These are phyloP conservation scores for Lecanicillium sp. DNA, from an alignment of 2,329 filamentous ascomycete genomes.

Conservation along the genomic window DNA sequence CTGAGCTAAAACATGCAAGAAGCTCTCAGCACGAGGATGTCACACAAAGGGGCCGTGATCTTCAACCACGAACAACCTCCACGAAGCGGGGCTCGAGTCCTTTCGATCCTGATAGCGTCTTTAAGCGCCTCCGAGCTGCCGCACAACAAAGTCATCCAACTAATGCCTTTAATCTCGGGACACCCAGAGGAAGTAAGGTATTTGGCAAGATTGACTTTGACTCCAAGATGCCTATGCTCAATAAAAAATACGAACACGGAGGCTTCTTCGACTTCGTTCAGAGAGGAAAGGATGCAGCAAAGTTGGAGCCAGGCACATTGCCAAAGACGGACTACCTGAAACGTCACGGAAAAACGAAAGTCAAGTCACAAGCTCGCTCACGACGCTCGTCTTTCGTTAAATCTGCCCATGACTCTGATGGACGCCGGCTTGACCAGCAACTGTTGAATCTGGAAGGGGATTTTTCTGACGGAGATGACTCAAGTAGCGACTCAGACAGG, in stretches of 20 bases:
- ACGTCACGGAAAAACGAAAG: constrained; percentile 39
- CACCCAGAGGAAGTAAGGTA: constrained; percentile 36
- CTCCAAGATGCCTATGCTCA: constrained; percentile 45
- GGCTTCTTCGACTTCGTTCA: constrained; percentile 45
- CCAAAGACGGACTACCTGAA: constrained; percentile 44
- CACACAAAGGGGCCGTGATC: constrained; percentile 23
- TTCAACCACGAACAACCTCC: constrained; percentile 22
- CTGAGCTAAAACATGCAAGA: constrained; percentile 52
- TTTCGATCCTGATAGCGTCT: constrained; percentile 52
- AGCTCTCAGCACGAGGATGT: constrained; percentile 44
- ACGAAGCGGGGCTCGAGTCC: constrained; percentile 50
- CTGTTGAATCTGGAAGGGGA: constrained; percentile 10
- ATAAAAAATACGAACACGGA: constrained; percentile 53
- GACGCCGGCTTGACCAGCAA: background rate
- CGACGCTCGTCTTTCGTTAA: constrained; percentile 9
- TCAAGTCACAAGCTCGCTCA: constrained; percentile 25
- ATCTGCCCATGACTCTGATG: constrained; percentile 1
- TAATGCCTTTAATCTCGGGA: constrained; percentile 17
- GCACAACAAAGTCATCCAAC: constrained; percentile 23
- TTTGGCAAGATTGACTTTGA: constrained; percentile 53
- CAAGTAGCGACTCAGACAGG: constrained; percentile 51
- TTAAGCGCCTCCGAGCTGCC: constrained; percentile 50
- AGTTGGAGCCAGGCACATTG: constrained; percentile 28
- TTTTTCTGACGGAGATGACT: constrained; percentile 30
- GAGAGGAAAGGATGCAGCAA: constrained; percentile 14